Percentiles rank a stretch among this genome's conserved stretches.
Evolutionary conservation across 2,329 filamentous ascomycete species (phyloP).

Genomic region (Nigrograna mackinnonii): DNA sequence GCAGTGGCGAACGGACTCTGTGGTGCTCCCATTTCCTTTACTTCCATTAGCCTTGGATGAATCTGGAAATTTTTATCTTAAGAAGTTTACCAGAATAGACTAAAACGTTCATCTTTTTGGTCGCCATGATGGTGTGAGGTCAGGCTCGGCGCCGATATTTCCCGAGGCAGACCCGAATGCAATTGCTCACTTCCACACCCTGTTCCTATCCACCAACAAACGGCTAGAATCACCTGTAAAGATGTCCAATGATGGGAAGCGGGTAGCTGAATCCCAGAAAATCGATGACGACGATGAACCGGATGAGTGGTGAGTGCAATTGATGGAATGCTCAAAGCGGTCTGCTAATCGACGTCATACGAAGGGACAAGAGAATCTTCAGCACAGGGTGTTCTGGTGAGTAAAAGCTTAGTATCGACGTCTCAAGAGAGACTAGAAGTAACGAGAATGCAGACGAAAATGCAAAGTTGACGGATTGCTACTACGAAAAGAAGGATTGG

Average conservation of each 20-base stretch:
- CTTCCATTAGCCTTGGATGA: constrained; percentile 12
- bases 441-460: constrained; percentile 71
- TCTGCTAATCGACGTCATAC: too few relatives aligned
- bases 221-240: constrained; percentile 3
- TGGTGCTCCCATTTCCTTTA: constrained; percentile 79
- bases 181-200: background rate
- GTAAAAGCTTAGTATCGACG: background rate
- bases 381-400: constrained; percentile 91
- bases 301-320: constrained; percentile 80
- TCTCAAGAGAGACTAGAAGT: constrained; percentile 1
- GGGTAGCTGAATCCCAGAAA: constrained; percentile 35
- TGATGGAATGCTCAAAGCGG: constrained; percentile 12
- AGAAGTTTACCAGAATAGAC: constrained; percentile 77
- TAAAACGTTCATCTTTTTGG: constrained; percentile 81
- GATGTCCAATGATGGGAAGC: constrained; percentile 64
- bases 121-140: constrained; percentile 56
- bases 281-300: constrained; percentile 78
- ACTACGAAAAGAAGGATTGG: constrained; percentile 97
- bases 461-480: constrained; percentile 88
- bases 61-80: background rate
- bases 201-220: background rate
- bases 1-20: constrained; percentile 87
- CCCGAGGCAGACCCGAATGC: constrained; percentile 29
- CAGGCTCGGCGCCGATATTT: constrained; percentile 26
- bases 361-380: constrained; percentile 96